Conservation (phyloP, 1,284 basidiomycete species). For the Phlebopus sp. region DNA sequence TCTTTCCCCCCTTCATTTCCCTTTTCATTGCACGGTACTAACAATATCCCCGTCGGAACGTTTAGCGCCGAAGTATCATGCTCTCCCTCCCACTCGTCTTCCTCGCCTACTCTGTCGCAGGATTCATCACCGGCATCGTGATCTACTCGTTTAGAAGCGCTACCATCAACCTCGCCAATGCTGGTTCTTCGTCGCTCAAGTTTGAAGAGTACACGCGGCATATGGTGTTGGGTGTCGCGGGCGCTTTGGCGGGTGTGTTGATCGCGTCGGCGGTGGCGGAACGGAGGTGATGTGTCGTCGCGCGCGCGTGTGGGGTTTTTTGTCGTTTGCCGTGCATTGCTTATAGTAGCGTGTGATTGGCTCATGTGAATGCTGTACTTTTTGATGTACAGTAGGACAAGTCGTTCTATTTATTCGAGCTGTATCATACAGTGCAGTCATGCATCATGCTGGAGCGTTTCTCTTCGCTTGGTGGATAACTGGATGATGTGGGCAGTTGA, state of each 20-base stretch:
- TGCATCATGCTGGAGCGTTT: no score
- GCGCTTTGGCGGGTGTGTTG: constrained; percentile 60
- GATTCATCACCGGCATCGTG: constrained; percentile 61
- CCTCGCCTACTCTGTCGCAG: constrained; percentile 63
- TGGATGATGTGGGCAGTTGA: no score
- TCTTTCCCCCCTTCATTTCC: not conserved
- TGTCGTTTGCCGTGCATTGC: no score
- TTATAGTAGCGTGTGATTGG: no score
- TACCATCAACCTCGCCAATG: constrained; percentile 33
- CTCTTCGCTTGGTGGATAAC: no score
- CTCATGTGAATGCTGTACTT: no score
- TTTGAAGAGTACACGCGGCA: constrained; percentile 61
- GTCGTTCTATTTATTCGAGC: no score
- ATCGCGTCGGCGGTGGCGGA: constrained; percentile 44
- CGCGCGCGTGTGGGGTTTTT: no score
- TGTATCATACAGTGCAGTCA: no score
- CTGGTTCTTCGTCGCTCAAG: constrained; percentile 32
- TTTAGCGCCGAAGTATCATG: constrained; percentile 57
- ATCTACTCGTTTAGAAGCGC: constrained; percentile 62
- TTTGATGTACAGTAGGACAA: no score
- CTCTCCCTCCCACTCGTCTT: constrained; percentile 73
- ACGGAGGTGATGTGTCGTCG: constrained; percentile 22
- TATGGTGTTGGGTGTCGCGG: constrained; percentile 59
- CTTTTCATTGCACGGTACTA: no score
- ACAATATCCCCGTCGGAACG: no score